Conservation (phyloP, 2,329 filamentous ascomycete species). For the Pseudopyricularia cyperi region DNA sequence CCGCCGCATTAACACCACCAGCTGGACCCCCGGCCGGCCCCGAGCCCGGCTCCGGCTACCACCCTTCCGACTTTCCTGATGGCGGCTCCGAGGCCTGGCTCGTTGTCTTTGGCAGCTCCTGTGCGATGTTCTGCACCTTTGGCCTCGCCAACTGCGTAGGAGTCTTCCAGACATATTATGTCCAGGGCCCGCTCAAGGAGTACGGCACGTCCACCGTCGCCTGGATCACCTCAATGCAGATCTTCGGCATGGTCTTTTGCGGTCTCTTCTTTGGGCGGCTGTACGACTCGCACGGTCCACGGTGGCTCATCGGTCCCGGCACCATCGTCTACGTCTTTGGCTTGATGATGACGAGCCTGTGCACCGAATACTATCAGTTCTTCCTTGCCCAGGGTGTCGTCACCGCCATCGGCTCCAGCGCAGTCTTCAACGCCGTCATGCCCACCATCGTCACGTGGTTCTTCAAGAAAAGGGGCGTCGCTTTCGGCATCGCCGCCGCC, state of each 20-base stretch:
- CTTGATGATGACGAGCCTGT: constrained; percentile 46
- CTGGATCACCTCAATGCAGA: constrained; percentile 44
- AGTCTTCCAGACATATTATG: constrained; percentile 45
- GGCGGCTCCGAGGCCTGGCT: constrained; percentile 36
- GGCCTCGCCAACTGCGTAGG: constrained; percentile 29
- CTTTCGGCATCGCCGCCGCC: constrained; percentile 31
- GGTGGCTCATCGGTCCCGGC: constrained; percentile 36
- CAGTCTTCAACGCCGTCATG: constrained; percentile 21
- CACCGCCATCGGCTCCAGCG: constrained; percentile 18
- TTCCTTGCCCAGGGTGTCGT: constrained; percentile 23
- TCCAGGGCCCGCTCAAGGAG: constrained; percentile 26
- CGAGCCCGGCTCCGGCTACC: constrained; percentile 16
- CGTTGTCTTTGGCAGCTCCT: constrained; percentile 25
- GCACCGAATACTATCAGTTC: constrained; percentile 24
- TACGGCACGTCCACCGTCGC: constrained; percentile 37
- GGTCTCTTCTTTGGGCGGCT: constrained; percentile 26
- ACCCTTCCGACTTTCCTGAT: constrained; percentile 36
- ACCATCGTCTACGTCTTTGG: constrained; percentile 41
- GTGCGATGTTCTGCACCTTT: constrained; percentile 23
- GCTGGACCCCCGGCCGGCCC: constrained; percentile 1
- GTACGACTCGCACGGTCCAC: constrained; percentile 48
- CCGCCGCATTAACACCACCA: not conserved
- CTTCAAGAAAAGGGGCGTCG: constrained; percentile 28
- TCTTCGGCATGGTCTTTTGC: constrained; percentile 31
- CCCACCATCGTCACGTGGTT: constrained; percentile 31